These are phyloP conservation scores for Talaromyces verruculosus DNA, from an alignment of 2,329 filamentous ascomycete genomes.

Conservation along the genomic window DNA sequence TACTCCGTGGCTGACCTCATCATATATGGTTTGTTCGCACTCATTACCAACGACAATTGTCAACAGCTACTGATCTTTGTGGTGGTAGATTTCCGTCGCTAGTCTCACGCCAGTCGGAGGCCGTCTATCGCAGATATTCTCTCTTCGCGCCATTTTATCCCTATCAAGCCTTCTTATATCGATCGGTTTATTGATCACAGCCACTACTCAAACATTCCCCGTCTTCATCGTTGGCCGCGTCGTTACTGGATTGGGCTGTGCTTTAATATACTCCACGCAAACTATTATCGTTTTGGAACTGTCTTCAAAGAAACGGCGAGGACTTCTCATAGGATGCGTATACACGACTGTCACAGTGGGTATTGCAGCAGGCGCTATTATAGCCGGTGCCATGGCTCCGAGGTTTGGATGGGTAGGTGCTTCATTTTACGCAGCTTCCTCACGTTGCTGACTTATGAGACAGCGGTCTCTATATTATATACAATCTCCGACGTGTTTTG, in stretches of 20 bases:
- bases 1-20: slow-evolving; percentile 77
- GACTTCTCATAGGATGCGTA: slow-evolving; percentile 70
- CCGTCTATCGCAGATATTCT: slow-evolving; percentile 72
- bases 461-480: slow-evolving; percentile 71
- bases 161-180: slow-evolving; percentile 48
- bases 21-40: slow-evolving; percentile 60
- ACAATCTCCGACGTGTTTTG: slow-evolving; percentile 64
- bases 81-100: slow-evolving; percentile 53
- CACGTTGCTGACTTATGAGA: slow-evolving; percentile 8
- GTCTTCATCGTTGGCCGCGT: slow-evolving; percentile 69
- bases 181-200: slow-evolving; percentile 64
- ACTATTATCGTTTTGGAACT: slow-evolving; percentile 72
- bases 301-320: slow-evolving; percentile 64
- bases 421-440: not conserved
- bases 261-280: slow-evolving; percentile 70
- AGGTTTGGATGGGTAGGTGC: slow-evolving; percentile 66
- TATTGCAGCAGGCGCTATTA: slow-evolving; percentile 50
- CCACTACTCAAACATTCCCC: slow-evolving; percentile 58
- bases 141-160: slow-evolving; percentile 56
- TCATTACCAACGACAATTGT: not conserved
- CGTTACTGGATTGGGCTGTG: slow-evolving; percentile 67
- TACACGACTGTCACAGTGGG: slow-evolving; percentile 73
- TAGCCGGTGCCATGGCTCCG: slow-evolving; percentile 65
- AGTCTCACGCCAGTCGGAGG: slow-evolving; percentile 68
- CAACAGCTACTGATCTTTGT: not conserved